Conservation (phyloP, 208 protist genomes). For the Leishmania braziliensis region DNA sequence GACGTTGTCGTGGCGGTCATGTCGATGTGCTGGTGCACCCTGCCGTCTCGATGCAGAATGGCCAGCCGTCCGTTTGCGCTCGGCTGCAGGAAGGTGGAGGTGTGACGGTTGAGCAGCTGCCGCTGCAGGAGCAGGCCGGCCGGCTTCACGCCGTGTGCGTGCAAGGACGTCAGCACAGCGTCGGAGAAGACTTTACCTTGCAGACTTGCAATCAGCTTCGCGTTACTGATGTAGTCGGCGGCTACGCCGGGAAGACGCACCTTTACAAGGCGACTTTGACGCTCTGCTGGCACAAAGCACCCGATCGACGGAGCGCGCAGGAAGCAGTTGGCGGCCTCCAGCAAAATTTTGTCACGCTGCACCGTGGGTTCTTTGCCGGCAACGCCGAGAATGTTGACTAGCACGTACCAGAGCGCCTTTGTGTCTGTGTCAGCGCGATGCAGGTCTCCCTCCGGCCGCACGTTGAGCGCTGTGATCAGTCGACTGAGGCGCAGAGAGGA, state of each 20-base stretch:
- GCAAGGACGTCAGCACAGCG: slow-evolving; percentile 44
- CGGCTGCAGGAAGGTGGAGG: slow-evolving; percentile 54
- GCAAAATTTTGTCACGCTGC: slow-evolving; percentile 62
- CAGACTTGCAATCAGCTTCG: slow-evolving; percentile 36
- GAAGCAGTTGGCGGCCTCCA: slow-evolving; percentile 57
- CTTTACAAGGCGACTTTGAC: slow-evolving; percentile 33
- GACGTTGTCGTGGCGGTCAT: slow-evolving; percentile 82
- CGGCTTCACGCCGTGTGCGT: slow-evolving; percentile 45
- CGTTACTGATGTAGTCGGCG: slow-evolving; percentile 37
- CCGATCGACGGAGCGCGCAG: slow-evolving; percentile 55
- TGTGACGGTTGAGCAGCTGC: slow-evolving; percentile 56
- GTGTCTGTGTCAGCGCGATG: slow-evolving; percentile 88
- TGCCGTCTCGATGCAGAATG: slow-evolving; percentile 65
- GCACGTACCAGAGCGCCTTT: slow-evolving; percentile 84
- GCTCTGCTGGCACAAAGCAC: slow-evolving; percentile 69
- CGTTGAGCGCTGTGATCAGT: slow-evolving; percentile 68
- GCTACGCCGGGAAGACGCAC: slow-evolving; percentile 74
- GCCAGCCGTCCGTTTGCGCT: slow-evolving; percentile 42
- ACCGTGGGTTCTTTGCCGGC: slow-evolving; percentile 23
- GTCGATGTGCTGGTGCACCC: slow-evolving; percentile 82
- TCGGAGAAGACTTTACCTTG: slow-evolving; percentile 55
- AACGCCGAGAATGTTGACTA: slow-evolving; percentile 61
- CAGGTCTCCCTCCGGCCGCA: slow-evolving; percentile 64
- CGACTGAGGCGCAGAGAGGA: slow-evolving; percentile 64
- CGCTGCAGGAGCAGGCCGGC: slow-evolving; percentile 73